These are phyloP conservation scores for Phoma sp. DNA, from an alignment of 2,329 filamentous ascomycete species.

Conservation along the genomic window DNA sequence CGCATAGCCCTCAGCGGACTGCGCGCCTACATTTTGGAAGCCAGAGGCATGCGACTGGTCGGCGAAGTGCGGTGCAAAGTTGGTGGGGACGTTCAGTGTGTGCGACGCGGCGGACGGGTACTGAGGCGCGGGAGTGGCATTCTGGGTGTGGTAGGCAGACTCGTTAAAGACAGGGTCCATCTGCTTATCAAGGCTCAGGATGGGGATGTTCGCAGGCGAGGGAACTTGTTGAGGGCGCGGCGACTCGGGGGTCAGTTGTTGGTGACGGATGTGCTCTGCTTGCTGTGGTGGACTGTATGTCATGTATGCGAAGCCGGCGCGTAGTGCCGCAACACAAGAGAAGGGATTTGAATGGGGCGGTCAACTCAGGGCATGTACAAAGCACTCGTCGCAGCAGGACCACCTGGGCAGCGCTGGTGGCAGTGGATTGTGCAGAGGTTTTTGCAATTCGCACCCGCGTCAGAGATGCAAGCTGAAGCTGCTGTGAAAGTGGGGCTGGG, in stretches of 20 bases:
- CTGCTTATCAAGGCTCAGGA: constrained; percentile 67
- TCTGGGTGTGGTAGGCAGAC: constrained; percentile 63
- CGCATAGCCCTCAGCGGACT: constrained; percentile 31
- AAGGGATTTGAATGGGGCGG: constrained; percentile 6
- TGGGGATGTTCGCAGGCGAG: constrained; percentile 71
- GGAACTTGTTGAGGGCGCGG: constrained; percentile 73
- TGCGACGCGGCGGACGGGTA: constrained; percentile 42
- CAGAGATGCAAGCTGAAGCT: constrained; percentile 23
- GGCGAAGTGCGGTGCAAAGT: constrained; percentile 39
- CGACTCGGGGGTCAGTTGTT: constrained; percentile 72
- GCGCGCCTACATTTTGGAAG: constrained; percentile 33
- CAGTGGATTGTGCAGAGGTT: not conserved
- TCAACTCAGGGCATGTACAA: constrained; percentile 13
- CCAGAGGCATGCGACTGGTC: constrained; percentile 27
- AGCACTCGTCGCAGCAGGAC: constrained; percentile 14
- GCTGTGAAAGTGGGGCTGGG: constrained; percentile 13
- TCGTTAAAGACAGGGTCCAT: constrained; percentile 76
- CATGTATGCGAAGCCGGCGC: constrained; percentile 33
- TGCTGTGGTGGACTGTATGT: constrained; percentile 62
- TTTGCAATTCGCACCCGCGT: constrained; percentile 6
- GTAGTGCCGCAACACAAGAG: constrained; percentile 13
- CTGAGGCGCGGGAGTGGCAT: constrained; percentile 36
- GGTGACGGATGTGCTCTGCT: constrained; percentile 66
- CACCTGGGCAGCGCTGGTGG: constrained; percentile 10
- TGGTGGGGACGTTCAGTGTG: constrained; percentile 37